Percentiles rank a stretch among this genome's conserved stretches.
Evolutionary conservation across 1,284 basidiomycete genomes (phyloP).

Genomic region (Sanghuangporus sanghuang): DNA sequence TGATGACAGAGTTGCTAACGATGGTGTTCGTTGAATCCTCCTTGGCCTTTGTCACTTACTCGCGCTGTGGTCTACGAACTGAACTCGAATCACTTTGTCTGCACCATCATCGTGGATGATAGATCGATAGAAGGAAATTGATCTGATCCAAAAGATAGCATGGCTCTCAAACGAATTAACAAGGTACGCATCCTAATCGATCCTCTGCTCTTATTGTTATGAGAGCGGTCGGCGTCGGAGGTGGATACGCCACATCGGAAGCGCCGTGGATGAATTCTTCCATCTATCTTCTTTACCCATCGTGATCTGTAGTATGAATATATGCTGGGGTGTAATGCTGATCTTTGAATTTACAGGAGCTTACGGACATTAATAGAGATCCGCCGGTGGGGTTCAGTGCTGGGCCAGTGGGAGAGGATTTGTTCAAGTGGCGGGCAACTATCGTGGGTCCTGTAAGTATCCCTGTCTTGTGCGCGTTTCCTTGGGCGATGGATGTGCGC

Average conservation of each 20-base stretch:
- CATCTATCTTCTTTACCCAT: neutral
- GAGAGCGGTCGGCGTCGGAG: neutral
- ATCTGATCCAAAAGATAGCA: slow-evolving; percentile 27
- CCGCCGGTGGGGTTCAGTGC: slow-evolving; percentile 97
- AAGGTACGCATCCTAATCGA: slow-evolving; percentile 62
- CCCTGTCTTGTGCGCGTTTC: neutral
- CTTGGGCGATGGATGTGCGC: neutral
- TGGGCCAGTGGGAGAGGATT: slow-evolving; percentile 81
- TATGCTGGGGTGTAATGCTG: neutral
- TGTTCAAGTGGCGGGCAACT: slow-evolving; percentile 98
- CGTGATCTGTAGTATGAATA: neutral
- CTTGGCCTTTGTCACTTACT: neutral
- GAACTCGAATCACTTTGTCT: neutral
- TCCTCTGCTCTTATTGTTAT: neutral
- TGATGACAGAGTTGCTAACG: neutral
- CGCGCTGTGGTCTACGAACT: neutral
- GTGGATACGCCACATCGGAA: neutral
- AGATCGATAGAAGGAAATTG: neutral
- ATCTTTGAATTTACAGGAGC: slow-evolving; percentile 58
- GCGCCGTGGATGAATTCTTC: neutral
- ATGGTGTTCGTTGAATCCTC: neutral
- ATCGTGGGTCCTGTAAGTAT: slow-evolving; percentile 91
- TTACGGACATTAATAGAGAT: slow-evolving; percentile 95
- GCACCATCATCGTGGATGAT: neutral
- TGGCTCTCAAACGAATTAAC: slow-evolving; percentile 99